Percentiles rank a stretch among this genome's conserved stretches.
Evolutionary conservation across 2,329 filamentous ascomycete genomes (phyloP).

Genomic region (Fusarium sp.): DNA sequence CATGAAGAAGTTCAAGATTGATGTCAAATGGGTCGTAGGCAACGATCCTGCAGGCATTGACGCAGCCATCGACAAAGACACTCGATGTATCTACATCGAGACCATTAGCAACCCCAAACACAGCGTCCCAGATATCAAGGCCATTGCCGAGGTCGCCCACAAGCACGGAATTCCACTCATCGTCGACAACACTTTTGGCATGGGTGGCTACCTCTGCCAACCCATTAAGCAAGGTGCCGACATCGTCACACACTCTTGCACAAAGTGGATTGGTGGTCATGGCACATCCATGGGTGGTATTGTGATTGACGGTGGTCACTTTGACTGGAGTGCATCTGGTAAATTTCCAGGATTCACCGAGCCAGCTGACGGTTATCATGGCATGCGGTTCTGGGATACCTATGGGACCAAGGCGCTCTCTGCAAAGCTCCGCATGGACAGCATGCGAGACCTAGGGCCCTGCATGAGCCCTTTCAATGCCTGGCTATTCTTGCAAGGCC

Average conservation of each 20-base stretch:
- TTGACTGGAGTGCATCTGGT: slow-evolving; percentile 78
- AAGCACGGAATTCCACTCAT: background rate
- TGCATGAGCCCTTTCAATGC: background rate
- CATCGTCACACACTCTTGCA: slow-evolving; percentile 91
- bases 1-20: background rate
- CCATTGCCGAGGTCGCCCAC: background rate
- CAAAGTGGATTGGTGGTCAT: slow-evolving; percentile 96
- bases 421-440: background rate
- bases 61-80: slow-evolving; percentile 4
- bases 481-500: slow-evolving; percentile 3
- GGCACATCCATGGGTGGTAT: slow-evolving; percentile 91
- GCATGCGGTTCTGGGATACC: slow-evolving; percentile 1
- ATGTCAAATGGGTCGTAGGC: background rate
- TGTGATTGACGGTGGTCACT: slow-evolving; percentile 85
- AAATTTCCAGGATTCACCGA: background rate
- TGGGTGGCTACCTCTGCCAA: slow-evolving; percentile 1
- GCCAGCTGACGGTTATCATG: background rate
- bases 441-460: slow-evolving; percentile 3
- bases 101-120: slow-evolving; percentile 11
- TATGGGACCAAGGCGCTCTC: background rate
- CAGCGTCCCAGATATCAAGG: slow-evolving; percentile 7
- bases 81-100: slow-evolving; percentile 2
- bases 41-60: background rate
- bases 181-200: slow-evolving; percentile 7
- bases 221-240: slow-evolving; percentile 62